Evolutionary conservation across 2,329 filamentous ascomycete species (phyloP).

Genomic region (Cercospora nicotianae): DNA sequence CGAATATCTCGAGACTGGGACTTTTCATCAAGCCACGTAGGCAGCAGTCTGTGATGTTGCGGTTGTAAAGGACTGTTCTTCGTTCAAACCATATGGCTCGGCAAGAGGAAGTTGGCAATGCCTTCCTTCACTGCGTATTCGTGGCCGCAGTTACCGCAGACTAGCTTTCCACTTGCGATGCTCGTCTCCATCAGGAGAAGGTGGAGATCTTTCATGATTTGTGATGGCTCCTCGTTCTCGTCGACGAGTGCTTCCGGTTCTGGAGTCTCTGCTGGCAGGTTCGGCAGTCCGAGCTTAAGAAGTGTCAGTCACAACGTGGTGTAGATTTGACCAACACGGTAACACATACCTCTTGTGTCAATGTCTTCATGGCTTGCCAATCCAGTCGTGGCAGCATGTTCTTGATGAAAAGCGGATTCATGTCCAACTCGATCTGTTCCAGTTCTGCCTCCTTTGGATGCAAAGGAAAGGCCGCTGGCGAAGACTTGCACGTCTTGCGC

Average conservation of each 20-base stretch:
- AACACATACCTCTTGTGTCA: slow-evolving; percentile 68
- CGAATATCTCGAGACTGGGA: neutral
- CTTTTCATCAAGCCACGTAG: neutral
- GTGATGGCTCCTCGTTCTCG: slow-evolving; percentile 64
- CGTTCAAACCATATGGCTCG: slow-evolving; percentile 76
- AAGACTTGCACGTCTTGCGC: slow-evolving; percentile 88
- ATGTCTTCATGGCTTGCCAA: slow-evolving; percentile 76
- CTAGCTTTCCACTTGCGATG: slow-evolving; percentile 82
- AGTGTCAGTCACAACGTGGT: neutral
- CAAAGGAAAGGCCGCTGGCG: slow-evolving; percentile 77
- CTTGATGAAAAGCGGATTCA: slow-evolving; percentile 76
- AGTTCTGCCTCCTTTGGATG: slow-evolving; percentile 92
- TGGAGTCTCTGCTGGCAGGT: slow-evolving; percentile 55
- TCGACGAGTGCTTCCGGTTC: slow-evolving; percentile 43
- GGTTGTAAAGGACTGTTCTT: neutral
- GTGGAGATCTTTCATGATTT: slow-evolving; percentile 75
- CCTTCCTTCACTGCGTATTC: slow-evolving; percentile 94
- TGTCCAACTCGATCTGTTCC: slow-evolving; percentile 76
- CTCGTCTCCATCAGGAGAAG: slow-evolving; percentile 83
- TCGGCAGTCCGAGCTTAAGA: slow-evolving; percentile 72
- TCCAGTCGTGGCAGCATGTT: slow-evolving; percentile 87
- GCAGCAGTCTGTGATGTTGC: neutral
- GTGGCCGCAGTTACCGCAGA: slow-evolving; percentile 88
- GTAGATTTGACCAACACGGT: neutral
- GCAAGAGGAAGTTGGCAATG: slow-evolving; percentile 92